Percentiles rank a stretch among this genome's conserved stretches.
These are phyloP conservation scores for Hyaloscypha bicolor DNA, from an alignment of 495 filamentous ascomycete genomes.

Conservation along the genomic window DNA sequence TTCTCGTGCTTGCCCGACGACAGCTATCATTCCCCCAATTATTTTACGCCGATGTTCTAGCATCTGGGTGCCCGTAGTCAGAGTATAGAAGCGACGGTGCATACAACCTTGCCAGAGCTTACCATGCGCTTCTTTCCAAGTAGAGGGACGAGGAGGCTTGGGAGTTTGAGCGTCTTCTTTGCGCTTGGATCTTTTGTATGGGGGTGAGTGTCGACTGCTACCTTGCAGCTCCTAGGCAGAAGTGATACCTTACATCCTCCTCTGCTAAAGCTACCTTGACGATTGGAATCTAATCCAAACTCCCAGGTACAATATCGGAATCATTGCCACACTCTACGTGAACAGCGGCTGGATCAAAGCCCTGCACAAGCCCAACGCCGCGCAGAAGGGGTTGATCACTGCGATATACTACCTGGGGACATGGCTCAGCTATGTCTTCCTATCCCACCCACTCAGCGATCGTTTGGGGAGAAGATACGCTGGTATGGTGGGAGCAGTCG, in stretches of 20 bases:
- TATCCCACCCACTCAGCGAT: conserved; percentile 51
- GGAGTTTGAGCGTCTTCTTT: conserved; percentile 50
- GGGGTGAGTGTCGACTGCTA: conserved; percentile 46
- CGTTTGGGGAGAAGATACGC: conserved; percentile 52
- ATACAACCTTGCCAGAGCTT: background rate
- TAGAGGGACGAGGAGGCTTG: conserved; percentile 11
- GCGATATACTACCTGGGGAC: conserved; percentile 61
- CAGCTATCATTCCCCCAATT: background rate
- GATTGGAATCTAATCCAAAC: conserved; percentile 2
- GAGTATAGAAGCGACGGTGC: background rate
- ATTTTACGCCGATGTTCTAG: background rate
- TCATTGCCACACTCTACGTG: conserved; percentile 57
- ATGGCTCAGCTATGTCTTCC: conserved; percentile 55
- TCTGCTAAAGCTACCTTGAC: background rate
- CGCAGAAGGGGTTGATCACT: conserved; percentile 52
- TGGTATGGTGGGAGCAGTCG: conserved; percentile 46
- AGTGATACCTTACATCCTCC: background rate
- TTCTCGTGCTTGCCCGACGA: background rate
- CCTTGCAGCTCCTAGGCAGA: background rate
- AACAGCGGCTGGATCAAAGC: conserved; percentile 52
- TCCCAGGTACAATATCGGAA: conserved; percentile 57
- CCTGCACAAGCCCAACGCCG: conserved; percentile 45
- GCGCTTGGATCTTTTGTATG: conserved; percentile 60
- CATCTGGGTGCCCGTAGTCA: background rate
- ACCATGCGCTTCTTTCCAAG: background rate